phyloP scores from a whole-genome alignment of 495 filamentous ascomycete species.

The Rhizodiscina lignyota region DNA sequence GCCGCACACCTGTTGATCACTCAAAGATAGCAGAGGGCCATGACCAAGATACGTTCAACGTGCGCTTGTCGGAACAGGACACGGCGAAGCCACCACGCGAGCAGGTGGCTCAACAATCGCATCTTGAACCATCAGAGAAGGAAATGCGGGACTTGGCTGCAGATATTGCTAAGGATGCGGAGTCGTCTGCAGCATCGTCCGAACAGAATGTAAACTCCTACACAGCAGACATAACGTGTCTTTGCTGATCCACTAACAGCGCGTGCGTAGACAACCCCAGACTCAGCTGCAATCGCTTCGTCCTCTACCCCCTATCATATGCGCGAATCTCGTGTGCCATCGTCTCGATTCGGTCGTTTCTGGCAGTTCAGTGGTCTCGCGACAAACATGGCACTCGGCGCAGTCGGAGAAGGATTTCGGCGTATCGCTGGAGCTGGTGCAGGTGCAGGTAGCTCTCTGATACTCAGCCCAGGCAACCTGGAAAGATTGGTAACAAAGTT shows the following conservation, averaged over 20 bases:
- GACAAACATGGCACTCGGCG: constrained; percentile 92
- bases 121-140: constrained; percentile 3
- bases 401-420: constrained; percentile 65
- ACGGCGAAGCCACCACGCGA: no score
- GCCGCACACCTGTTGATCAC: no score
- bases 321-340: constrained; percentile 78
- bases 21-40: no score
- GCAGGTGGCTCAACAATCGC: background rate
- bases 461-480: constrained; percentile 81
- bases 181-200: no score
- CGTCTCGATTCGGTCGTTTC: constrained; percentile 66
- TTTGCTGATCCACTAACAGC: background rate
- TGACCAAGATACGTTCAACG: no score
- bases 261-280: constrained; percentile 18
- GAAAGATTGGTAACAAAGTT: constrained; percentile 83
- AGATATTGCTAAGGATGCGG: constrained; percentile 20
- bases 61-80: no score
- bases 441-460: constrained; percentile 52
- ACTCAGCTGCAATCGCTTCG: constrained; percentile 6
- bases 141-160: constrained; percentile 20
- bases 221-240: no score
- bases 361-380: constrained; percentile 93
- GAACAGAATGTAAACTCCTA: no score
- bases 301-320: constrained; percentile 46
- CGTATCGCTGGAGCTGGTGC: constrained; percentile 43